Evolutionary conservation across 75 land plant species (phyloP).

Genomic region (Sequoia sempervirens): DNA sequence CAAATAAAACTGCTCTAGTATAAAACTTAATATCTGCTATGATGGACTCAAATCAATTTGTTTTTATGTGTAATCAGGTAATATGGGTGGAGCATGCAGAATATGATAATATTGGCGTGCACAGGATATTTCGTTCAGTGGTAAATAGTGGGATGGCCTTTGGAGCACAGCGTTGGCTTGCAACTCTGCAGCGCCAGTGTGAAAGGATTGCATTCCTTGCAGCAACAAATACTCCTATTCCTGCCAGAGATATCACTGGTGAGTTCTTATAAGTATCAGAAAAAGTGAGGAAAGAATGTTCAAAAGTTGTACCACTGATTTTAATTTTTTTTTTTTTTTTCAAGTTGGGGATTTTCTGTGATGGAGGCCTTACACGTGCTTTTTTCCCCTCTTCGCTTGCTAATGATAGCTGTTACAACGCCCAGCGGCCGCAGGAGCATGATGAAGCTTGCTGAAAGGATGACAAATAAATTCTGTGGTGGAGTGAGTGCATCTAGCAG

Average conservation of each 20-base stretch:
- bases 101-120: conserved; percentile 49
- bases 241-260: conserved; percentile 61
- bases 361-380: conserved; percentile 12
- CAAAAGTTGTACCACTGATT: not conserved
- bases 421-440: conserved; percentile 71
- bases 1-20: not conserved
- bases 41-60: not conserved
- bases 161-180: conserved; percentile 83
- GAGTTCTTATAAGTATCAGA: not conserved
- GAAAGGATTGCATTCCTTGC: conserved; percentile 68
- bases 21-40: not conserved
- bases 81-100: conserved; percentile 83
- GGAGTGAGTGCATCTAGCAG: conserved; percentile 64
- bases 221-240: conserved; percentile 57
- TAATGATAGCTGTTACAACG: conserved; percentile 50
- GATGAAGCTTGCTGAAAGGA: conserved; percentile 73
- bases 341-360: not conserved
- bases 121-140: conserved; percentile 45
- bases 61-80: conserved; percentile 44
- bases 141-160: conserved; percentile 79
- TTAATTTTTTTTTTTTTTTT: no score
- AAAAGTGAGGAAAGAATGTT: not conserved
- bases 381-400: conserved; percentile 6
- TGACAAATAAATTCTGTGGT: conserved; percentile 58
- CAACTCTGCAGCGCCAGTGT: conserved; percentile 80